phyloP scores from a whole-genome alignment of 495 filamentous ascomycete species.

The Tricharina praecox region DNA sequence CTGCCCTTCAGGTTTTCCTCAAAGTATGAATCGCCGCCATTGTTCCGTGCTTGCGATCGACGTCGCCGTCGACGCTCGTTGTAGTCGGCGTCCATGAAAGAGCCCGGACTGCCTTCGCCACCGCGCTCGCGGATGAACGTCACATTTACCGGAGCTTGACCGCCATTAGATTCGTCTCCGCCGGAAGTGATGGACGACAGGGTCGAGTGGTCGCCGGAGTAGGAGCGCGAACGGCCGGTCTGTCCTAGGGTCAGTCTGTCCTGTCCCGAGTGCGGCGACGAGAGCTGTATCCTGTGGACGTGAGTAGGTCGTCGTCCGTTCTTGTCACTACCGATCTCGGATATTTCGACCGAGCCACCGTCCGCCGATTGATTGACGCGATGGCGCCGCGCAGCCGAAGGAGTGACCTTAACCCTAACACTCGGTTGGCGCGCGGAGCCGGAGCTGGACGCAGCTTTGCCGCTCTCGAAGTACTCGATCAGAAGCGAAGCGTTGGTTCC shows the following conservation, averaged over 20 bases:
- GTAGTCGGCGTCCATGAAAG: constrained; percentile 12
- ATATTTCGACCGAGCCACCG: constrained; percentile 6
- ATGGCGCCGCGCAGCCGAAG: constrained; percentile 35
- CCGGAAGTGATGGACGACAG: constrained; percentile 20
- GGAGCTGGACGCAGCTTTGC: constrained; percentile 41
- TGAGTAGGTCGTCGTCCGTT: constrained; percentile 22
- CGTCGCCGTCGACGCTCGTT: constrained; percentile 20
- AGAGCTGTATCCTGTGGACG: constrained; percentile 22
- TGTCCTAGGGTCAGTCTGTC: constrained; percentile 24
- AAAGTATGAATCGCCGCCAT: constrained; percentile 15
- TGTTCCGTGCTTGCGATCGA: constrained; percentile 16
- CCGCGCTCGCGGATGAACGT: constrained; percentile 20
- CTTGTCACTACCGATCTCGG: constrained; percentile 4
- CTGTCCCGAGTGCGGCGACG: constrained; percentile 21
- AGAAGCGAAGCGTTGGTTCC: constrained; percentile 54
- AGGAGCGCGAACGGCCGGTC: constrained; percentile 14
- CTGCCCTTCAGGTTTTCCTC: constrained; percentile 12
- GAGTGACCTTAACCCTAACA: constrained; percentile 87
- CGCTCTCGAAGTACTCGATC: constrained; percentile 95
- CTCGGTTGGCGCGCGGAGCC: constrained; percentile 58
- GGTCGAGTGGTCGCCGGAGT: constrained; percentile 24
- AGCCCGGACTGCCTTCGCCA: constrained; percentile 17
- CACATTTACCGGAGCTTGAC: constrained; percentile 19
- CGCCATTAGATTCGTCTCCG: constrained; percentile 14
- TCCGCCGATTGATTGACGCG: constrained; percentile 21